Percentiles rank a stretch among this genome's conserved stretches.
phyloP scores from a whole-genome alignment of 2,329 filamentous ascomycete genomes.

The Pyricularia pennisetigena region DNA sequence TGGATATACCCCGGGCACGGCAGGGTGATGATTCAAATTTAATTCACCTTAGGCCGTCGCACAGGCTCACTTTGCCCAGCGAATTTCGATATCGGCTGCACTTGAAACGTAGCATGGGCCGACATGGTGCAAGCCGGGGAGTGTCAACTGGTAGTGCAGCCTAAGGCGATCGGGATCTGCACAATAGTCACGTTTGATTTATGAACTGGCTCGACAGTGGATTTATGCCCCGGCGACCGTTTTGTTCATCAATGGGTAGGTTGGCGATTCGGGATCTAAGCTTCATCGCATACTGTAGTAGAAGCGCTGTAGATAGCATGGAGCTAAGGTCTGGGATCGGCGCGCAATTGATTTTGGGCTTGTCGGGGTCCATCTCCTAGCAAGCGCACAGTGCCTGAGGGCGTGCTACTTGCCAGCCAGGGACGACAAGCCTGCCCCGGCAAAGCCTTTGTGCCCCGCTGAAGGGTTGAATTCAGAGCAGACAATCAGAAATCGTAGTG shows the following conservation, averaged over 20 bases:
- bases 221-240: not conserved
- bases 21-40: not conserved
- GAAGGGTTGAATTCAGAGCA: not conserved
- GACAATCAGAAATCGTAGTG: not conserved
- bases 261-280: not conserved
- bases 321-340: not conserved
- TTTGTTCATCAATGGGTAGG: not conserved
- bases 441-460: not conserved
- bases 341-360: not conserved
- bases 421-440: not conserved
- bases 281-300: not conserved
- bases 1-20: not conserved
- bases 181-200: not conserved
- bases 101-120: constrained; percentile 5
- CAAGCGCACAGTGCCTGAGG: not conserved
- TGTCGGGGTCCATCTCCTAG: not conserved
- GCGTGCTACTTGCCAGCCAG: not conserved
- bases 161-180: not conserved
- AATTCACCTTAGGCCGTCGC: constrained; percentile 59
- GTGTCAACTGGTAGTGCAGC: not conserved
- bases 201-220: not conserved
- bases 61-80: constrained; percentile 58
- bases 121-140: not conserved
- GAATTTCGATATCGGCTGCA: constrained; percentile 64
- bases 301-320: not conserved